phyloP scores from a whole-genome alignment of 495 filamentous ascomycete species.

The Penicillium crystallinum region DNA sequence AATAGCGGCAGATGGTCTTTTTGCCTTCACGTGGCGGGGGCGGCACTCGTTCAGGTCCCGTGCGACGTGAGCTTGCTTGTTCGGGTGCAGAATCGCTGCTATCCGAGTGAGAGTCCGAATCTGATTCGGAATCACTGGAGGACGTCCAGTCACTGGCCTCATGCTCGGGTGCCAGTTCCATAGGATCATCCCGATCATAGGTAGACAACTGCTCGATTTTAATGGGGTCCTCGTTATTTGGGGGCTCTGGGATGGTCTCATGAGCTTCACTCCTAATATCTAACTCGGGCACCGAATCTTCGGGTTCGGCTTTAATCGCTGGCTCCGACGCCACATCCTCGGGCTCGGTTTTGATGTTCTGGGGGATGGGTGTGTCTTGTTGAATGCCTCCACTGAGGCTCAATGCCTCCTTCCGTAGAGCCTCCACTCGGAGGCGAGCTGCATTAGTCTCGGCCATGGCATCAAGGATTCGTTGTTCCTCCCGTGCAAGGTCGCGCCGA shows the following conservation, averaged over 20 bases:
- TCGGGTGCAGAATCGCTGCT: slow-evolving; percentile 42
- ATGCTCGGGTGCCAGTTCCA: slow-evolving; percentile 15
- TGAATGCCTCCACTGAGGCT: neutral
- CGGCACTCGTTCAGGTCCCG: slow-evolving; percentile 37
- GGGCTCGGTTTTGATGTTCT: neutral
- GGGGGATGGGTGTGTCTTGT: neutral
- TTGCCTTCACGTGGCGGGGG: slow-evolving; percentile 39
- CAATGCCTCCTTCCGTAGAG: slow-evolving; percentile 24
- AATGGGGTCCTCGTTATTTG: neutral
- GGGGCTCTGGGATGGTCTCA: neutral
- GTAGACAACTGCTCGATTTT: neutral
- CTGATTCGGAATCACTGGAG: slow-evolving; percentile 31
- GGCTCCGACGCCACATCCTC: neutral
- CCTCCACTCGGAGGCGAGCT: slow-evolving; percentile 35
- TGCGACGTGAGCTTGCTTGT: slow-evolving; percentile 34
- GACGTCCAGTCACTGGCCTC: slow-evolving; percentile 32
- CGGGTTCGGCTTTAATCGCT: neutral
- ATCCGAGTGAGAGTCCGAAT: slow-evolving; percentile 21
- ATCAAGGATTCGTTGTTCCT: slow-evolving; percentile 44
- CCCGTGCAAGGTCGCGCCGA: slow-evolving; percentile 40
- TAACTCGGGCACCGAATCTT: neutral
- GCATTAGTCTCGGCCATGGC: slow-evolving; percentile 45
- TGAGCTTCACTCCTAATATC: neutral
- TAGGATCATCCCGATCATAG: neutral
- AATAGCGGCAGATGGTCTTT: slow-evolving; percentile 39